Evolutionary conservation across 2,329 filamentous ascomycete species (phyloP), one percentile per base, ranked within the genome.

Genomic region (Pseudogymnoascus sp.): DNA sequence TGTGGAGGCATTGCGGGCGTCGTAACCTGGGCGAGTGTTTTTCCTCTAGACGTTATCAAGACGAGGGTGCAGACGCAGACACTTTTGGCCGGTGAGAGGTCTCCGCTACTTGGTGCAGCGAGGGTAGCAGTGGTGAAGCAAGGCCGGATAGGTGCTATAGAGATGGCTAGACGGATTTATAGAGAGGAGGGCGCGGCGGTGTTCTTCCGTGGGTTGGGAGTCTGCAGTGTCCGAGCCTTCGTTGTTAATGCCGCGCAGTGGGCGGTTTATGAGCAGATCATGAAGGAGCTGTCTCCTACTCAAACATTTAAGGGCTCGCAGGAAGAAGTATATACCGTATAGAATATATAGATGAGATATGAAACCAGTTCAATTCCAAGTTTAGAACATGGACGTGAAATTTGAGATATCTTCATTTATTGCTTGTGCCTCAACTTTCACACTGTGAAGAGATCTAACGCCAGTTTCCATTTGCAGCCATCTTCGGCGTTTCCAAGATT

Each of bases 191-290:
- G 90, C 0, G 37, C 80, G 7, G 74, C 76, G 34, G 80, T 85
- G 1, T 92, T 93, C 75, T 92, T 90, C 72, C 80, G 86, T 31
- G 90, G 90, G 0, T 75, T 97, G 45, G 85, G 86, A 0, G 81
- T 96, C 34, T 97, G 93, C 75, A 96, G 90, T 74, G 76, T 89
- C 7, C 81, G 93, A 68, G 93, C 93, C 0, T 97, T 97, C 73
- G 79, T 96, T 62, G 93, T 97, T 40, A 97, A 97, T 77, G 93
- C 93, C 2, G 89, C 91, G n/a, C 81, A 92, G 78, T 97, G 93
- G 93, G 88, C 89, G 23, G 85, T 91, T 5, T 97, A 97, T 73
- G 93, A 97, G 77, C 91, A 89, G 86, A 84, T 91, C 71, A 93
- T 96, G 89, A 72, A 74, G 26, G 79, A 83, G 70, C 71, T 87